Percentiles rank a stretch among this genome's conserved stretches.
phyloP scores from a whole-genome alignment of 495 filamentous ascomycete genomes.

The Lophiostoma macrostomum region DNA sequence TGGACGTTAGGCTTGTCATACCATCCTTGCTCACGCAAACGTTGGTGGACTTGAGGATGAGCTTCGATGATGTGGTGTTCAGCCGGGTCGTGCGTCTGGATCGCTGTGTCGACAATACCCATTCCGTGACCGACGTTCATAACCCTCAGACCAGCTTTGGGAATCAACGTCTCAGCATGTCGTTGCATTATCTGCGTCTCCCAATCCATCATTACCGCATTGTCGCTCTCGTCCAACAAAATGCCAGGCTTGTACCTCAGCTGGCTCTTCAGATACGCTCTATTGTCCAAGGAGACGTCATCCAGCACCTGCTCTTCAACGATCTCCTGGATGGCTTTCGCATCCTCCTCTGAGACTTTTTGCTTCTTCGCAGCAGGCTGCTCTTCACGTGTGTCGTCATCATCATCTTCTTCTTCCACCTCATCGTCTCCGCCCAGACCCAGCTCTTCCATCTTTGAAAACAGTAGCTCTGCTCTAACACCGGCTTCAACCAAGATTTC shows the following conservation, averaged over 20 bases:
- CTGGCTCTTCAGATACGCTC: slow-evolving; percentile 65
- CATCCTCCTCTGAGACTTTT: slow-evolving; percentile 32
- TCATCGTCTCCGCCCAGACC: slow-evolving; percentile 57
- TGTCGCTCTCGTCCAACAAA: slow-evolving; percentile 70
- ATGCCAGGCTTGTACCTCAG: slow-evolving; percentile 67
- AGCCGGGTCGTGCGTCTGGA: slow-evolving; percentile 61
- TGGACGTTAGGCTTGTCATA: slow-evolving; percentile 54
- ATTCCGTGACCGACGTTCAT: slow-evolving; percentile 90
- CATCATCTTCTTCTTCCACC: slow-evolving; percentile 54
- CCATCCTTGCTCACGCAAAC: slow-evolving; percentile 60
- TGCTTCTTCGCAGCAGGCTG: slow-evolving; percentile 44
- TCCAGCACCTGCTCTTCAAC: slow-evolving; percentile 17
- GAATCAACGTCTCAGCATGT: slow-evolving; percentile 60
- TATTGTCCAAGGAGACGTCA: slow-evolving; percentile 41
- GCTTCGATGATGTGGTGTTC: slow-evolving; percentile 47
- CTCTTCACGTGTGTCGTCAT: slow-evolving; percentile 41
- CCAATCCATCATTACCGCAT: slow-evolving; percentile 95
- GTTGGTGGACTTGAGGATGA: slow-evolving; percentile 66
- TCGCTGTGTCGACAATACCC: slow-evolving; percentile 83
- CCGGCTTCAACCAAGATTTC: slow-evolving; percentile 85
- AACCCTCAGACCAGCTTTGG: slow-evolving; percentile 58
- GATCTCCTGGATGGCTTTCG: slow-evolving; percentile 4
- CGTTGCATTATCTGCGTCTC: slow-evolving; percentile 80
- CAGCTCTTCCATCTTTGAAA: slow-evolving; percentile 59
- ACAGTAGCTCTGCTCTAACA: slow-evolving; percentile 81